Percentiles rank a stretch among this genome's conserved stretches.
phyloP scores from a whole-genome alignment of 768 basidiomycete species.

The Amanita phalloides region DNA sequence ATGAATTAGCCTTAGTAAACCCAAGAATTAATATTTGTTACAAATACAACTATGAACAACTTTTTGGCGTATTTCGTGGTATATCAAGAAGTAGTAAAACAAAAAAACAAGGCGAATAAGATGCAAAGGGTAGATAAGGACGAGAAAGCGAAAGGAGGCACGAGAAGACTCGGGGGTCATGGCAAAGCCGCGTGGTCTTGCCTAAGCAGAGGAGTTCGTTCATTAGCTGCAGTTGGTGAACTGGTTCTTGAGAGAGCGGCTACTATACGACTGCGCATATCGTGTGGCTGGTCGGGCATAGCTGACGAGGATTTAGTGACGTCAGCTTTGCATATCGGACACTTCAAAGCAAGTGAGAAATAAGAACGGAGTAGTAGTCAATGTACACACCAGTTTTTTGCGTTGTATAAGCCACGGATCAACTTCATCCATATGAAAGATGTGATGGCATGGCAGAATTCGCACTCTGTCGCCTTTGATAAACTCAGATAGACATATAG shows the following conservation, averaged over 20 bases:
- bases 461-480: slow-evolving; percentile 82
- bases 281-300: slow-evolving; percentile 9
- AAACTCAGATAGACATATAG: slow-evolving; percentile 87
- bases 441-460: slow-evolving; percentile 88
- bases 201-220: slow-evolving; percentile 28
- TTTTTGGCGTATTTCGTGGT: neutral
- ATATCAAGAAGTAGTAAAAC: neutral
- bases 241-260: slow-evolving; percentile 10
- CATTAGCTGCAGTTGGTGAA: slow-evolving; percentile 17
- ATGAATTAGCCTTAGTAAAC: too few species aligned
- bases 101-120: neutral
- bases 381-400: slow-evolving; percentile 73
- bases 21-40: neutral
- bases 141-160: neutral
- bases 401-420: slow-evolving; percentile 88
- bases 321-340: slow-evolving; percentile 88
- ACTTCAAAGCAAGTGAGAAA: slow-evolving; percentile 34
- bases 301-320: slow-evolving; percentile 53
- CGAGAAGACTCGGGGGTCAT: neutral
- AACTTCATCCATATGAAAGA: slow-evolving; percentile 89
- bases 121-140: neutral
- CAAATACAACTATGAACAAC: neutral
- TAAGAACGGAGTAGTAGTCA: neutral
- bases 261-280: slow-evolving; percentile 6
- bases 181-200: neutral